Base-by-base conservation (phyloP, 2,329 filamentous ascomycete species). In the Colletotrichum tanaceti region DNA sequence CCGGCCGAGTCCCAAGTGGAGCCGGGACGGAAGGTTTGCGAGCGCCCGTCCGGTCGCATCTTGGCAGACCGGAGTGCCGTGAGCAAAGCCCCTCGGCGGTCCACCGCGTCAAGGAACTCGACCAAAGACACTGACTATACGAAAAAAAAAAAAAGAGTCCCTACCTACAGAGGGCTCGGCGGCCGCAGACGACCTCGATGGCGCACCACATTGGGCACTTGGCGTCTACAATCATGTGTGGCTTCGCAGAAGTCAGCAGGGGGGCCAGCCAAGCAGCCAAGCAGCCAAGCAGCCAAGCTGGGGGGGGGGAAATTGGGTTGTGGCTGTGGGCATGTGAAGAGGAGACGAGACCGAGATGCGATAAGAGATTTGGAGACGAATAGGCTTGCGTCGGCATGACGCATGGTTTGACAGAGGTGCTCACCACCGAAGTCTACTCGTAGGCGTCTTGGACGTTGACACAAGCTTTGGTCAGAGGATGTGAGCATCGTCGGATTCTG, bases 261-360 rank as follows among this genome's bases (percentile, higher is more conserved):
- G 22, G 44, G 16, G 43, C 22, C 24, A 44, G 58, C 64, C 58
- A 65, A 68, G 65, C 2, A 53, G 52, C 52, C 32, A 64, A 39
- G 57, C 14, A 43, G 58, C 64, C 58, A 65, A 68, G 65, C 2
- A 53, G 52, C 52, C 32, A 64, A 39, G 57, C 14, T 35, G 50
- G 28, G 9, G 24, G 35, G n/a, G 28, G 24, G 18, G 16, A 4
- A 22, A 20, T 20, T 18, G 20, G 32, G 20, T 1, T 57, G 55
- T 65, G 65, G 65, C 65, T 65, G 62, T 57, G 65, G 44, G 49
- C 65, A 65, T 68, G 65, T 68, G 62, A 68, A 65, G 53, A 22
- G 18, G n/a, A 22, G 39, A 22, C 32, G 46, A 35, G 13, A n/a
- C 6, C 24, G 32, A 53, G 60, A 43, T 46, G 38, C 16, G 46